Conservation (phyloP, 2,329 filamentous ascomycete species). For the Dactylellina cionopaga region DNA sequence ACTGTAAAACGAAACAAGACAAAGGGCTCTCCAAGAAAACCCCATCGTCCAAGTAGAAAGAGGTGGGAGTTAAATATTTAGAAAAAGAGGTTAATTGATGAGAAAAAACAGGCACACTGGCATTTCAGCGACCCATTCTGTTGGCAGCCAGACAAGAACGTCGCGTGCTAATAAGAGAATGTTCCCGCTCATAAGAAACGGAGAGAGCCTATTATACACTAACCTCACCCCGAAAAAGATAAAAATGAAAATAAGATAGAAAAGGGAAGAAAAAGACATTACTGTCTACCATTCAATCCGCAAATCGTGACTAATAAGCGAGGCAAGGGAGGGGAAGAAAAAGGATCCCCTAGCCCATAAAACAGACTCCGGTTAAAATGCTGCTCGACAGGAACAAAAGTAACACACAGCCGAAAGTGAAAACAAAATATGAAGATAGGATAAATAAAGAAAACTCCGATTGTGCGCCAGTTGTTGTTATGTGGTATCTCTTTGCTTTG, state of each 20-base stretch:
- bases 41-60: too few relatives aligned
- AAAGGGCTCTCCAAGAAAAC: too few relatives aligned
- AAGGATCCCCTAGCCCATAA: conserved; percentile 1
- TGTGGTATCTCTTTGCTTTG: conserved; percentile 46
- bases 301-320: conserved; percentile 1
- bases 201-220: too few relatives aligned
- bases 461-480: conserved; percentile 33
- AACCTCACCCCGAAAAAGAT: too few relatives aligned
- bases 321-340: not conserved
- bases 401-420: not conserved
- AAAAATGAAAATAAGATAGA: not conserved
- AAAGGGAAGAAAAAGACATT: conserved; percentile 3
- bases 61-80: too few relatives aligned
- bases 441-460: conserved; percentile 27
- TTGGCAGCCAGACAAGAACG: too few relatives aligned
- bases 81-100: not conserved
- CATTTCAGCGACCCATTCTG: too few relatives aligned
- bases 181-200: too few relatives aligned
- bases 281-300: conserved; percentile 11
- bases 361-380: conserved; percentile 36
- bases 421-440: not conserved
- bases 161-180: too few relatives aligned
- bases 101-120: too few relatives aligned
- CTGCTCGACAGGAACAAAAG: conserved; percentile 29
- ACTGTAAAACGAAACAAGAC: not conserved